A percentile compares a stretch with the other conserved stretches of the same genome.
Evolutionary conservation across 192 early-diverging fungal genomes (phyloP).

Genomic region (Rhizophagus clarus): DNA sequence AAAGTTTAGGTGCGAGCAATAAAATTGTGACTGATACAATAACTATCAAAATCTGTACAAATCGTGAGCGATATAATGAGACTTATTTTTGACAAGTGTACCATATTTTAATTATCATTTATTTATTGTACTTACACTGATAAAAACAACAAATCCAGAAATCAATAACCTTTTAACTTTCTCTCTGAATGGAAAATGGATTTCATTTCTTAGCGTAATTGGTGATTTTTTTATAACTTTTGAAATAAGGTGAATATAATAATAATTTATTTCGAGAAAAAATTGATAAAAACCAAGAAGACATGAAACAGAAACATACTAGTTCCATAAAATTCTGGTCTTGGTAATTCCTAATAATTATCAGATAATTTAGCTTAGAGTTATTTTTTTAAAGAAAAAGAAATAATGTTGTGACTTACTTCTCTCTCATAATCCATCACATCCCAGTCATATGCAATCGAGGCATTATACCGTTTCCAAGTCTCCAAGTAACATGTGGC

Average conservation of each 20-base stretch:
- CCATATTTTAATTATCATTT: not conserved
- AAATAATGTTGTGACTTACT: not conserved
- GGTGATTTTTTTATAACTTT: slow-evolving; percentile 43
- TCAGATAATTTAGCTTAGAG: not conserved
- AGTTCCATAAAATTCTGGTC: slow-evolving; percentile 63
- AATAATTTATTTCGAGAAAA: not conserved
- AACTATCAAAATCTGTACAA: slow-evolving; percentile 45
- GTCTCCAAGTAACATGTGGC: slow-evolving; percentile 58
- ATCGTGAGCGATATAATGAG: not conserved
- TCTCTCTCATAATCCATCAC: slow-evolving; percentile 47
- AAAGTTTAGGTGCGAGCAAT: slow-evolving; percentile 29
- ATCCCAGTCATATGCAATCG: slow-evolving; percentile 59
- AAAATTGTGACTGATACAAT: slow-evolving; percentile 43
- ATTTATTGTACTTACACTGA: slow-evolving; percentile 37
- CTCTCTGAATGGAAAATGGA: slow-evolving; percentile 45
- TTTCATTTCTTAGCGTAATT: slow-evolving; percentile 50
- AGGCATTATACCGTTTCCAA: slow-evolving; percentile 59
- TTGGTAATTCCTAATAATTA: slow-evolving; percentile 36
- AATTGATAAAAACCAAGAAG: not conserved
- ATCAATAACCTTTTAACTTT: slow-evolving; percentile 40
- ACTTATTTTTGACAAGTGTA: not conserved
- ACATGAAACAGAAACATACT: not conserved
- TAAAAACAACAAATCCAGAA: slow-evolving; percentile 44
- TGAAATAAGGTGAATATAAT: not conserved
- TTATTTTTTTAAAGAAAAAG: not conserved